phyloP scores from a whole-genome alignment of 768 basidiomycete species.

The Rhodotorula graminis region DNA sequence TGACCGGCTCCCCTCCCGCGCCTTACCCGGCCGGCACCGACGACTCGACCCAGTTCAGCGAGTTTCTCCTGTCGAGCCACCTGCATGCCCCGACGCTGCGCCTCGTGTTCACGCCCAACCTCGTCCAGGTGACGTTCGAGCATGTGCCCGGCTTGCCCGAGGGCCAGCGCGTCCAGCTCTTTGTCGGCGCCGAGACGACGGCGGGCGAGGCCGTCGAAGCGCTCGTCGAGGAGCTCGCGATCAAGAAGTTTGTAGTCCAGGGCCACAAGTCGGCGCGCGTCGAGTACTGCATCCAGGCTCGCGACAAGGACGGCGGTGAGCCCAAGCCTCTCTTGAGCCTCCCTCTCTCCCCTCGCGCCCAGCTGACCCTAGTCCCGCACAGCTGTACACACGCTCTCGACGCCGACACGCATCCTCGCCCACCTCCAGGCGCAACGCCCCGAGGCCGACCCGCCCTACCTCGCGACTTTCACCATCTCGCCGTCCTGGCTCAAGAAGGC shows the following conservation, averaged over 20 bases:
- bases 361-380: background rate
- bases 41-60: conserved; percentile 54
- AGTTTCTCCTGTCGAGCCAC: conserved; percentile 65
- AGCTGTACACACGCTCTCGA: conserved; percentile 27
- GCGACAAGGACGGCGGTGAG: background rate
- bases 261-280: conserved; percentile 64
- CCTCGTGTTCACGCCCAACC: conserved; percentile 65
- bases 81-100: conserved; percentile 64
- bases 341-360: too few relatives aligned
- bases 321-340: background rate
- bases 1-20: conserved; percentile 50
- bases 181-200: conserved; percentile 58
- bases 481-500: conserved; percentile 29
- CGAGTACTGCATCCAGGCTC: conserved; percentile 54
- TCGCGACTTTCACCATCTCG: conserved; percentile 25
- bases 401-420: conserved; percentile 9
- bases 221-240: conserved; percentile 62
- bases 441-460: background rate
- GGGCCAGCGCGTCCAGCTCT: conserved; percentile 62
- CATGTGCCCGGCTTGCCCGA: conserved; percentile 76
- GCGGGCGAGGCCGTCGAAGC: conserved; percentile 57
- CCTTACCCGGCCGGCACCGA: conserved; percentile 15
- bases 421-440: background rate
- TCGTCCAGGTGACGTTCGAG: conserved; percentile 54
- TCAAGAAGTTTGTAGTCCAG: conserved; percentile 59